These are phyloP conservation scores for Anisodus tanguticus DNA, from an alignment of 257 asterid genomes.

Conservation along the genomic window DNA sequence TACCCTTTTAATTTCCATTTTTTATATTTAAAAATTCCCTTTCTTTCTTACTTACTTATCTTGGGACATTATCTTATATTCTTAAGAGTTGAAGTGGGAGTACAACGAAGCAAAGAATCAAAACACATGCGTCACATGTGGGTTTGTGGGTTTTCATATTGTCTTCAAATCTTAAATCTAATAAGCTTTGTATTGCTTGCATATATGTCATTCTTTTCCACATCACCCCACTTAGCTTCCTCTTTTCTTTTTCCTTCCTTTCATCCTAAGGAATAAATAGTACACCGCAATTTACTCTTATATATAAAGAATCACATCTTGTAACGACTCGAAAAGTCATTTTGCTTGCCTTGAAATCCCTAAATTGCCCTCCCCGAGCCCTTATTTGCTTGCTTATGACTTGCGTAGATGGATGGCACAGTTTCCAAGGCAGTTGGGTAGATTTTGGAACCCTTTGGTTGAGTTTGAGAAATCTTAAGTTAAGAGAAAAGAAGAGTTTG, in stretches of 20 bases:
- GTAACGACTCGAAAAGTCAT: no score
- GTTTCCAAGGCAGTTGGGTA: no score
- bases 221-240: slow-evolving; percentile 38
- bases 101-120: slow-evolving; percentile 37
- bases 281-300: not conserved
- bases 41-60: not conserved
- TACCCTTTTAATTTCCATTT: no score
- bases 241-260: not conserved
- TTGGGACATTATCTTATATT: slow-evolving; percentile 10
- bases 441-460: no score
- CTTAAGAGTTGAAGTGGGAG: slow-evolving; percentile 36
- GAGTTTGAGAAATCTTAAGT: no score
- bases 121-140: slow-evolving; percentile 47
- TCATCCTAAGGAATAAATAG: slow-evolving; percentile 9
- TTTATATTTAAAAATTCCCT: not conserved
- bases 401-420: no score
- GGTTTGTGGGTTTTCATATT: slow-evolving; percentile 43
- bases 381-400: no score
- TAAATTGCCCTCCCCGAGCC: no score
- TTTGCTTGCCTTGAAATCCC: no score
- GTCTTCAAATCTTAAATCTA: slow-evolving; percentile 39
- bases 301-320: not conserved
- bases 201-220: slow-evolving; percentile 37
- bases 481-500: no score
- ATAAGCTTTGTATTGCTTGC: slow-evolving; percentile 20